Percentiles rank a stretch among this genome's conserved stretches.
phyloP scores from a whole-genome alignment of 2,329 filamentous ascomycete species.

The Hypoxylon sp. region DNA sequence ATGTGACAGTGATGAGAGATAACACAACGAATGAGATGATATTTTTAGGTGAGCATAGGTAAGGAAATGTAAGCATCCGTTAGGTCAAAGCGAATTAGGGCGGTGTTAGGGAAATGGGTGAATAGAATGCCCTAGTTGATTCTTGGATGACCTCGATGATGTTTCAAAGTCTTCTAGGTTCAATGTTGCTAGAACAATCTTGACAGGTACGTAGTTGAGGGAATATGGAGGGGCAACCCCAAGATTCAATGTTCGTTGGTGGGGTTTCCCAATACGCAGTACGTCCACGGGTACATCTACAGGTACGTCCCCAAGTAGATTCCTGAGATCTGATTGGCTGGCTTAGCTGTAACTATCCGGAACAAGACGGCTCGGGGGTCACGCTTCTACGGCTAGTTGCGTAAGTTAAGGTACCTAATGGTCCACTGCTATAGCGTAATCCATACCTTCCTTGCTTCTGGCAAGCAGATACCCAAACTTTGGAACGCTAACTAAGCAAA shows the following conservation, averaged over 20 bases:
- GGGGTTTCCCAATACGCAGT: slow-evolving; percentile 8
- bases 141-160: slow-evolving; percentile 3
- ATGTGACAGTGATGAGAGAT: slow-evolving; percentile 5
- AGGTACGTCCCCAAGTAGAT: not conserved
- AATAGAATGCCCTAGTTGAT: slow-evolving; percentile 15
- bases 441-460: not conserved
- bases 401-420: not conserved
- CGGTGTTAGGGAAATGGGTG: slow-evolving; percentile 11
- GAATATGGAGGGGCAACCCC: slow-evolving; percentile 12
- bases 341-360: slow-evolving; percentile 11
- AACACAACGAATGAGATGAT: slow-evolving; percentile 24
- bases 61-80: slow-evolving; percentile 33
- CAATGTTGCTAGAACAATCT: slow-evolving; percentile 6
- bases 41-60: not conserved
- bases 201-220: not conserved
- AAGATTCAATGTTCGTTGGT: slow-evolving; percentile 6
- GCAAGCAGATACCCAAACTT: not conserved
- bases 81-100: slow-evolving; percentile 1
- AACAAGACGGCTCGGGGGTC: not conserved
- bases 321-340: slow-evolving; percentile 14
- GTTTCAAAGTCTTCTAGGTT: slow-evolving; percentile 9
- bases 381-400: not conserved
- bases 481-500: slow-evolving; percentile 1
- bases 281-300: too few relatives aligned
- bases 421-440: slow-evolving; percentile 4